phyloP scores from a whole-genome alignment of 345 rosid species.

The Acer negundo region DNA sequence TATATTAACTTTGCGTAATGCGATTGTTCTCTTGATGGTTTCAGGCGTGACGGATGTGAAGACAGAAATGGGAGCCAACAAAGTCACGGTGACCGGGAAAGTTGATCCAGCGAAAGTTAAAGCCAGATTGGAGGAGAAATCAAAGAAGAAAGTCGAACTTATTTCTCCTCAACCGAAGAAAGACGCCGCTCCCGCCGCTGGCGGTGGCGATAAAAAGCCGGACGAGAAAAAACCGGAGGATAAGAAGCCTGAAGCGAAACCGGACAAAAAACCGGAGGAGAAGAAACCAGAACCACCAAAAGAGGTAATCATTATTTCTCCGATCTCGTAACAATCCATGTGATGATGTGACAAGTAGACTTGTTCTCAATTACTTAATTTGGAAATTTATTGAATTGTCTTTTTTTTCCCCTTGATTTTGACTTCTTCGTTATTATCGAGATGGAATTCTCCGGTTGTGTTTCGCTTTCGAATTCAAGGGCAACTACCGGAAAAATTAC shows the following conservation, averaged over 20 bases:
- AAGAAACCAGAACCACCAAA: conserved; percentile 42
- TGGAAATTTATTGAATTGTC: neutral
- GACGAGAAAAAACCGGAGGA: conserved; percentile 45
- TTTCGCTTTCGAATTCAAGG: neutral
- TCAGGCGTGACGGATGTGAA: conserved; percentile 73
- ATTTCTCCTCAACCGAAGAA: conserved; percentile 52
- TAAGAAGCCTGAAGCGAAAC: conserved; percentile 42
- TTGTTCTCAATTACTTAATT: neutral
- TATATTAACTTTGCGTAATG: neutral
- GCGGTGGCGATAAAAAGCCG: conserved; percentile 28
- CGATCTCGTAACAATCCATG: neutral
- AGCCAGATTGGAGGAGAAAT: conserved; percentile 33
- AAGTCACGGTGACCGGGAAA: conserved; percentile 73
- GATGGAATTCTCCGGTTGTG: neutral
- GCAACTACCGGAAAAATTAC: neutral
- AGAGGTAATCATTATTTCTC: conserved; percentile 32
- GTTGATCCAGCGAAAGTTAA: conserved; percentile 60
- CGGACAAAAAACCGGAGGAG: conserved; percentile 40
- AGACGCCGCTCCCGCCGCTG: conserved; percentile 28
- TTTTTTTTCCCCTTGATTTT: neutral
- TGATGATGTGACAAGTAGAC: neutral
- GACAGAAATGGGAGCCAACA: conserved; percentile 49
- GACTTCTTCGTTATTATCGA: conserved; percentile 1
- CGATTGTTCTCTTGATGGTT: conserved; percentile 10
- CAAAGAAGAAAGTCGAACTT: conserved; percentile 33